A percentile compares a stretch with the other conserved stretches of the same genome.
These are phyloP conservation scores for Coemansia sp. DNA, from an alignment of 192 early-diverging fungal species.

Conservation along the genomic window DNA sequence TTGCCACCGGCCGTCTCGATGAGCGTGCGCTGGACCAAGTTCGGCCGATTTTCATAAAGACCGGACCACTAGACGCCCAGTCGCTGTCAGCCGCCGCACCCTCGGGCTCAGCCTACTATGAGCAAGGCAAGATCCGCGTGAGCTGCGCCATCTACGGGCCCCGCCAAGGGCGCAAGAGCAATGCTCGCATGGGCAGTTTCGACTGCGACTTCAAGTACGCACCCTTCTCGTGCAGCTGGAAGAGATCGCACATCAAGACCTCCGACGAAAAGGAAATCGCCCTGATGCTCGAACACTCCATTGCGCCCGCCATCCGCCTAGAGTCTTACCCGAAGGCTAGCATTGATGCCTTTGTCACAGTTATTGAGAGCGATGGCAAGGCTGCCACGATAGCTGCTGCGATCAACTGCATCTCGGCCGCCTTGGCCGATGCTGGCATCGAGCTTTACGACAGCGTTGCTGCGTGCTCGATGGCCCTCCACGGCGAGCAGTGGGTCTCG, in stretches of 20 bases:
- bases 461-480: constrained; percentile 45
- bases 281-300: constrained; percentile 42
- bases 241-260: constrained; percentile 28
- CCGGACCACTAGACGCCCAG: constrained; percentile 32
- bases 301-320: constrained; percentile 52
- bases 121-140: constrained; percentile 52
- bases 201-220: constrained; percentile 53
- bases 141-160: constrained; percentile 55
- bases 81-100: constrained; percentile 27
- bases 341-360: constrained; percentile 52
- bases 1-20: constrained; percentile 21
- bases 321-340: constrained; percentile 53
- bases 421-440: constrained; percentile 53
- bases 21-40: constrained; percentile 35
- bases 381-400: constrained; percentile 49
- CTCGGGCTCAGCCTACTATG: constrained; percentile 52
- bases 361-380: constrained; percentile 56
- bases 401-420: constrained; percentile 55
- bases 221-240: constrained; percentile 53
- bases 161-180: constrained; percentile 44
- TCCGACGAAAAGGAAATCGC: constrained; percentile 53
- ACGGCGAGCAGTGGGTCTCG: constrained; percentile 27
- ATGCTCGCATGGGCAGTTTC: constrained; percentile 41
- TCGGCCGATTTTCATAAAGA: constrained; percentile 49
- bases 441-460: constrained; percentile 54